phyloP scores from a whole-genome alignment of 345 rosid species.

The Hypericum androsaemum region DNA sequence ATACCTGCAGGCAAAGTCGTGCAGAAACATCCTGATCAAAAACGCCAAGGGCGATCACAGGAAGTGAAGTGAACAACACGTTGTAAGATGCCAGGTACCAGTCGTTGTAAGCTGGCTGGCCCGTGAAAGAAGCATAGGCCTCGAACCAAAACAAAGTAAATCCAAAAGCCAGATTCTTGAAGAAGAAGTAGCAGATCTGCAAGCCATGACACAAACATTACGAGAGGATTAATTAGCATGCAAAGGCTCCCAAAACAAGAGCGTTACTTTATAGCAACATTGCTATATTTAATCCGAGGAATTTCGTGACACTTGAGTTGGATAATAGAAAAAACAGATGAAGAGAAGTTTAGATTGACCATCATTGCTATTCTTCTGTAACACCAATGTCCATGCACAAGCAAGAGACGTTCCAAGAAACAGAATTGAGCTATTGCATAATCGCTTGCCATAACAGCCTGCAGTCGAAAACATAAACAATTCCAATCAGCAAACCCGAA shows the following conservation, averaged over 20 bases:
- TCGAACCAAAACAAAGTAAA: constrained; percentile 92
- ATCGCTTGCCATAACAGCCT: constrained; percentile 98
- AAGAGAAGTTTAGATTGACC: constrained; percentile 35
- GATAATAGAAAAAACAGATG: background rate
- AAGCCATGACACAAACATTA: constrained; percentile 9
- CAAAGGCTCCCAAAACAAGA: too few relatives aligned
- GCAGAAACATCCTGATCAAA: constrained; percentile 95
- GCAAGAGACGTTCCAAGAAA: constrained; percentile 63
- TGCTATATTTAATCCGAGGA: too few relatives aligned
- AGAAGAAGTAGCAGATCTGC: constrained; percentile 97
- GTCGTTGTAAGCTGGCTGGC: constrained; percentile 85
- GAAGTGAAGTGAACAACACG: constrained; percentile 95
- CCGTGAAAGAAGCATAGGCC: constrained; percentile 86
- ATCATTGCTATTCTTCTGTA: constrained; percentile 81
- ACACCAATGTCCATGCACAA: constrained; percentile 99
- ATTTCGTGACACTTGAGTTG: background rate
- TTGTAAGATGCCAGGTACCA: constrained; percentile 93
- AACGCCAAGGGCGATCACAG: constrained; percentile 92
- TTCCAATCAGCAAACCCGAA: background rate
- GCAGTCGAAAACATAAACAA: constrained; percentile 12
- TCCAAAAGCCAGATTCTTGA: constrained; percentile 86
- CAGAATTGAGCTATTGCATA: constrained; percentile 82
- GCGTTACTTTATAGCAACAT: too few relatives aligned
- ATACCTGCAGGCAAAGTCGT: constrained; percentile 79
- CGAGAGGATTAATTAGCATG: background rate